phyloP scores from a whole-genome alignment of 106 monocot species.

The Posidonia australis region DNA sequence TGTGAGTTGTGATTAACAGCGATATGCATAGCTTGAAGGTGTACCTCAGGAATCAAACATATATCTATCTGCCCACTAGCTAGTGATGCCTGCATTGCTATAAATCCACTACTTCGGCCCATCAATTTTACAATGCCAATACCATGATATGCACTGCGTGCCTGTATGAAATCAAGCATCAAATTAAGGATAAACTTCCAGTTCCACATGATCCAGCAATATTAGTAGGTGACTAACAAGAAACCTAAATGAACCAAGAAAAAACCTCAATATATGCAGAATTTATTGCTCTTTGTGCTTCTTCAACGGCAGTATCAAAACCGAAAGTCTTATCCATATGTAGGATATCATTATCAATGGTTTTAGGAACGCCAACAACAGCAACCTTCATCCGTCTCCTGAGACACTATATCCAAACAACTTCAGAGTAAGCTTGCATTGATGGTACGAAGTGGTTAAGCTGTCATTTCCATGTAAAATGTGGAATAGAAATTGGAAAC shows the following conservation, averaged over 20 bases:
- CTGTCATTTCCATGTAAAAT: no score
- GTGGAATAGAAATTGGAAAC: no score
- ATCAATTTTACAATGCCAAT: slow-evolving; percentile 89
- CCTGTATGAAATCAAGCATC: slow-evolving; percentile 20
- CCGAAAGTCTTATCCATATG: slow-evolving; percentile 91
- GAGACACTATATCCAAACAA: slow-evolving; percentile 34
- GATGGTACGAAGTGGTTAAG: no score
- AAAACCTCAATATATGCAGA: slow-evolving; percentile 93
- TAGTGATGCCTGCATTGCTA: slow-evolving; percentile 90
- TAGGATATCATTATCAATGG: slow-evolving; percentile 88
- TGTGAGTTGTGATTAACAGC: background rate
- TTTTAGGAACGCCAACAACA: slow-evolving; percentile 78
- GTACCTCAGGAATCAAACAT: slow-evolving; percentile 91
- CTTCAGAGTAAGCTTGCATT: no score
- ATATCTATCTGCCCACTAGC: slow-evolving; percentile 92
- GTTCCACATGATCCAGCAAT: background rate
- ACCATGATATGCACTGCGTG: slow-evolving; percentile 81
- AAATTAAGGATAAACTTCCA: background rate
- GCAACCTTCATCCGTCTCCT: slow-evolving; percentile 55
- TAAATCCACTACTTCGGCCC: slow-evolving; percentile 90
- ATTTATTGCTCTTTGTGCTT: slow-evolving; percentile 83
- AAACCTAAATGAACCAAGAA: background rate
- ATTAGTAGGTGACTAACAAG: background rate
- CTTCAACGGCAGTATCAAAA: slow-evolving; percentile 87
- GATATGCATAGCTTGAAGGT: background rate